phyloP scores from a whole-genome alignment of 805 yeast species.

The Saturnispora saitoi region DNA sequence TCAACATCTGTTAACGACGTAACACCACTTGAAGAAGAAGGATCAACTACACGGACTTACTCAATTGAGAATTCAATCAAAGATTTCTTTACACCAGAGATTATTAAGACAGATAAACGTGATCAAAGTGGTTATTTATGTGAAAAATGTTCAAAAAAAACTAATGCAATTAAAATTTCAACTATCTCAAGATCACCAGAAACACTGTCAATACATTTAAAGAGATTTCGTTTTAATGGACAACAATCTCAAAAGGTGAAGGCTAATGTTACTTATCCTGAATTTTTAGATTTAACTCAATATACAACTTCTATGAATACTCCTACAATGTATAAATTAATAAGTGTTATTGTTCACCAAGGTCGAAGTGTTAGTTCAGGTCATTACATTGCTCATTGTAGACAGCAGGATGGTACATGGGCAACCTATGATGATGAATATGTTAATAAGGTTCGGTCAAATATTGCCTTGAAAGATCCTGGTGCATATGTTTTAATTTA shows the following conservation, averaged over 20 bases:
- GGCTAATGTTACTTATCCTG: slow-evolving; percentile 75
- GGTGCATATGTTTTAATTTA: slow-evolving; percentile 87
- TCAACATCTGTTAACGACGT: too few relatives aligned
- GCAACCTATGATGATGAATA: slow-evolving; percentile 91
- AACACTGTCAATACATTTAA: slow-evolving; percentile 76
- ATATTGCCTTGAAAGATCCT: slow-evolving; percentile 70
- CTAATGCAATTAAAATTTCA: slow-evolving; percentile 69
- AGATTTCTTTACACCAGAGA: slow-evolving; percentile 79
- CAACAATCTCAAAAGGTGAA: slow-evolving; percentile 72
- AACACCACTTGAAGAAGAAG: too few relatives aligned
- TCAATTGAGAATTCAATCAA: slow-evolving; percentile 66
- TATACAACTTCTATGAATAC: slow-evolving; percentile 40
- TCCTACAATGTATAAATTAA: slow-evolving; percentile 59
- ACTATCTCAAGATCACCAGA: slow-evolving; percentile 81
- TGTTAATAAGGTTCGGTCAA: slow-evolving; percentile 62
- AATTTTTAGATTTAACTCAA: slow-evolving; percentile 61
- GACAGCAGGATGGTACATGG: slow-evolving; percentile 91
- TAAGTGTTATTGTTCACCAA: slow-evolving; percentile 85
- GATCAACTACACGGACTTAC: slow-evolving; percentile 26
- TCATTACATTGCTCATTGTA: slow-evolving; percentile 84
- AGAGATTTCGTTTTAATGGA: slow-evolving; percentile 84
- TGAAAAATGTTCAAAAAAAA: slow-evolving; percentile 71
- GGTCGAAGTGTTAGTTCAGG: slow-evolving; percentile 91
- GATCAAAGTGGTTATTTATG: slow-evolving; percentile 79
- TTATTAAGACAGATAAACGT: slow-evolving; percentile 55